Evolutionary conservation across 352 stramenopile genomes (phyloP).

Genomic region (Globisporangium irregulare): DNA sequence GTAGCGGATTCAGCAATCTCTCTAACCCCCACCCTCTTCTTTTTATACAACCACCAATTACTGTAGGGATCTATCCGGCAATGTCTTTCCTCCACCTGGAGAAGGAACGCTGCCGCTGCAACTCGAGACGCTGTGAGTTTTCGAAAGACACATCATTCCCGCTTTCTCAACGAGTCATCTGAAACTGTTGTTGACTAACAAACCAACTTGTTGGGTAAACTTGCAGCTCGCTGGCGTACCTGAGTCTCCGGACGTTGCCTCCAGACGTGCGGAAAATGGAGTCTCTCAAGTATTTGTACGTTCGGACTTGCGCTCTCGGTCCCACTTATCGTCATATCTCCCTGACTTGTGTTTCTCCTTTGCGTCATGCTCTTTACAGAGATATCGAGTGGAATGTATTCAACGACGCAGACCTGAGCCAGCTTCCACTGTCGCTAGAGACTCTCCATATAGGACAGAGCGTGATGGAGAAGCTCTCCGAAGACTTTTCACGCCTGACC

Average conservation of each 20-base stretch:
- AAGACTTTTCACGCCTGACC: constrained; percentile 22
- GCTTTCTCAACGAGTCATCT: not conserved
- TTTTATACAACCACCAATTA: not conserved
- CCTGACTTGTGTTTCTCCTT: not conserved
- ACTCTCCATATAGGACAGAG: constrained; percentile 23
- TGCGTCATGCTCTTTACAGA: constrained; percentile 11
- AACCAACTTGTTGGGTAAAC: not conserved
- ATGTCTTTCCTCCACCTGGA: constrained; percentile 21
- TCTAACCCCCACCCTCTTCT: not conserved
- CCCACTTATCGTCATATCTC: not conserved
- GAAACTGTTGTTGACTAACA: not conserved
- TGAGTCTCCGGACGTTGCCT: constrained; percentile 17
- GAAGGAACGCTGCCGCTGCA: constrained; percentile 20
- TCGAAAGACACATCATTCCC: not conserved
- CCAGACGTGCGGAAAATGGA: constrained; percentile 20
- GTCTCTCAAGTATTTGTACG: constrained; percentile 24
- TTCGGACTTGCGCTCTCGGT: not conserved
- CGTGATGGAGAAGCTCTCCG: constrained; percentile 20
- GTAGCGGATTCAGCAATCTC: not conserved
- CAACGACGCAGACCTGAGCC: constrained; percentile 18
- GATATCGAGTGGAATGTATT: constrained; percentile 39
- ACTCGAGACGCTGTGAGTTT: constrained; percentile 22
- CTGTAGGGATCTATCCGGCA: constrained; percentile 22
- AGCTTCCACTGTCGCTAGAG: constrained; percentile 26
- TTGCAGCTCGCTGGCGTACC: constrained; percentile 6